Evolutionary conservation across 108 stramenopile genomes (phyloP).

Genomic region (Skeletonema potamos): DNA sequence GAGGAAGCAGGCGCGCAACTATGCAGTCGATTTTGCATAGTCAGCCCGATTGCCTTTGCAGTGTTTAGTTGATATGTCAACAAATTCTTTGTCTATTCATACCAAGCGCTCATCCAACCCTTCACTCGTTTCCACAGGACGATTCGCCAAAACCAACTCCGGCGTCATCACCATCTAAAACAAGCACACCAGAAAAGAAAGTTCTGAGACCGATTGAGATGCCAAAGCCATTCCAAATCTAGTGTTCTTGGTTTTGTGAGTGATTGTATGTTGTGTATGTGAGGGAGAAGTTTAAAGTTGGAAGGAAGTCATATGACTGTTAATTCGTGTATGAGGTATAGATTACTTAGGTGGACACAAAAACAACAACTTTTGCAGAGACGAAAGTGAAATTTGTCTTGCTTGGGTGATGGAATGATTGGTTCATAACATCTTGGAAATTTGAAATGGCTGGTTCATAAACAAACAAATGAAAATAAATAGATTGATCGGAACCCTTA

Average conservation of each 20-base stretch:
- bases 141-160: conserved; percentile 26
- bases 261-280: neutral
- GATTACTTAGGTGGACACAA: neutral
- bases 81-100: neutral
- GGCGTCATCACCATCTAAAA: conserved; percentile 20
- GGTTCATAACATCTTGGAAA: neutral
- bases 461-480: neutral
- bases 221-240: conserved; percentile 45
- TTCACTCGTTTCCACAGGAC: neutral
- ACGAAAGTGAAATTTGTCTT: neutral
- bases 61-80: neutral
- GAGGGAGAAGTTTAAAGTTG: neutral
- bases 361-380: neutral
- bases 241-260: neutral
- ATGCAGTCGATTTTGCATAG: neutral
- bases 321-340: neutral
- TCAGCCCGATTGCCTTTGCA: neutral
- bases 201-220: conserved; percentile 23
- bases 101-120: neutral
- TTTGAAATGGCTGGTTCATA: neutral
- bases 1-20: neutral
- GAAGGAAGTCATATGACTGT: neutral
- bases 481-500: neutral
- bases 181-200: conserved; percentile 9
- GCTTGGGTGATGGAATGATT: neutral